Evolutionary conservation across 176 grass and related monocot species (phyloP), one percentile per base, ranked within the genome.

Genomic region (Oryza meridionalis): DNA sequence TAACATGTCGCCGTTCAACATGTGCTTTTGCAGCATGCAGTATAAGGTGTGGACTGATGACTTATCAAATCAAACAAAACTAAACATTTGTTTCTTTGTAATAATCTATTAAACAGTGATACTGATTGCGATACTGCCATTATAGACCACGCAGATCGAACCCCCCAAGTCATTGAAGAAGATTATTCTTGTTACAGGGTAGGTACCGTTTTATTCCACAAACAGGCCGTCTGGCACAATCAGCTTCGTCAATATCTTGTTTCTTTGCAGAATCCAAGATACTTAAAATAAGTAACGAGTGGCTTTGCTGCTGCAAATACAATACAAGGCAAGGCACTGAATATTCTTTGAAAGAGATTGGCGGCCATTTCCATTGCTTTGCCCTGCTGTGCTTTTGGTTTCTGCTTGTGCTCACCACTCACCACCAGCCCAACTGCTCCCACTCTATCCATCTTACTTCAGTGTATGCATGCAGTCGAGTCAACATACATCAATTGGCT

Each of bases 361-460:
- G 58, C 2, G 7, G 19, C 9, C n/a, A 22, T 62, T 62, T 62
- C 8, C n/a, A 11, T 58, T 58, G 19, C 17, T 58, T 58, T 58
- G 53, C 58, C 24, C 4, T 24, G 58, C 58, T 62, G 1, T 24
- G 58, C 58, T 62, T 24, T 11, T 24, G n/a, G 58, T 22, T 62
- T 62, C n/a, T 62, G 58, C 58, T 10, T 62, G 21, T 62, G 58
- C 58, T 62, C 58, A n/a, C 55, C 55, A n/a, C 55, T 59, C 55
- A 62, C 58, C 58, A 62, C 21, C 58, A 62, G n/a, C 58, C 58
- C 58, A 62, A 62, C 58, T 62, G 58, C n/a, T 62, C n/a, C 58
- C 58, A 24, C n/a, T 62, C 58, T 22, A 62, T 62, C 3, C 58
- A 62, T 62, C 19, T 9, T 22, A 55, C 55, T 62, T 62, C 7